phyloP scores from a whole-genome alignment of 73 alveolate species.

The Paramecium tetraurelia region DNA sequence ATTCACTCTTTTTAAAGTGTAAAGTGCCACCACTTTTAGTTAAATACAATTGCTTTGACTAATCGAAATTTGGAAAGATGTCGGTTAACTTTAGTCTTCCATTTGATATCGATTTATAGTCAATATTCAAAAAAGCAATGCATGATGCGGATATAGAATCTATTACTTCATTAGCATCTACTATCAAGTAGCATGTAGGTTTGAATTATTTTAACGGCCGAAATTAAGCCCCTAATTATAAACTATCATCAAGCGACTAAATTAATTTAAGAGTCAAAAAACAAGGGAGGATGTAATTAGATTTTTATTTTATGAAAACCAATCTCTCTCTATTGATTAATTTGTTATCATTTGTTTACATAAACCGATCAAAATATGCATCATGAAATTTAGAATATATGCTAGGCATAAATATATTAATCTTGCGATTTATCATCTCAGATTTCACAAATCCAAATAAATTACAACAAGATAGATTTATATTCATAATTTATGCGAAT shows the following conservation, averaged over 20 bases:
- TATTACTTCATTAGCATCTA: constrained; percentile 17
- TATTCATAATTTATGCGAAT: constrained; percentile 32
- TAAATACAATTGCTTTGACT: neutral
- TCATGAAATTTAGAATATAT: constrained; percentile 49
- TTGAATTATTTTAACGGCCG: neutral
- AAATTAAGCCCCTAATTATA: constrained; percentile 27
- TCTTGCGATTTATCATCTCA: constrained; percentile 52
- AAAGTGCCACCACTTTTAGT: neutral
- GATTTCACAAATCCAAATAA: constrained; percentile 30
- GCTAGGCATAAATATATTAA: constrained; percentile 50
- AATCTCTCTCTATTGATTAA: constrained; percentile 36
- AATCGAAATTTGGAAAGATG: neutral
- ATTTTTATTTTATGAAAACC: neutral
- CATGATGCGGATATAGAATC: constrained; percentile 46
- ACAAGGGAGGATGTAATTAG: constrained; percentile 53
- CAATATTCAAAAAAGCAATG: constrained; percentile 25
- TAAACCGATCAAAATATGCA: neutral
- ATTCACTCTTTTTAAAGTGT: neutral
- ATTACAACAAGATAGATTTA: constrained; percentile 44
- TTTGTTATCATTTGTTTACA: constrained; percentile 33
- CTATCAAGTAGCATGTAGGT: neutral
- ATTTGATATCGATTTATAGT: neutral
- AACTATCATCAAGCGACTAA: constrained; percentile 30
- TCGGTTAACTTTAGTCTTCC: neutral
- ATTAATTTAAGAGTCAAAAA: neutral